Base-by-base conservation (phyloP, 345 rosid genomes). In the Euclidium syriacum region DNA sequence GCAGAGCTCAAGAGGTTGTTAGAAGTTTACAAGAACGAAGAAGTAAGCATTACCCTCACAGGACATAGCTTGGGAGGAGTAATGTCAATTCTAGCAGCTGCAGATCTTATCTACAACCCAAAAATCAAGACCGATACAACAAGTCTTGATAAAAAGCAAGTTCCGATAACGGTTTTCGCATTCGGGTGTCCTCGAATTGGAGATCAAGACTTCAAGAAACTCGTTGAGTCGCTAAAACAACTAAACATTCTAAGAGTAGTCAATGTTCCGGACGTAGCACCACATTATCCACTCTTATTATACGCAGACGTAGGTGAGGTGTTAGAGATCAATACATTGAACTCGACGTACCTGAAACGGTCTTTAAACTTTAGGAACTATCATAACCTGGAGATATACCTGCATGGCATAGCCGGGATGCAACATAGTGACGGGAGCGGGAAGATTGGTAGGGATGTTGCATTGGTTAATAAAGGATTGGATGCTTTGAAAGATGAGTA, bases 1-100 rank as follows among this genome's bases (percentile, higher is more conserved):
- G 63, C 7, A 5, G 92, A 84, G 70, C 73, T 83, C 48, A 53
- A 65, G 54, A 67, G 77, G 57, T 73, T 88, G 36, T 56, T 88
- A 18, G 70, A 81, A 15, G 9, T 49, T 33, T 82, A 53, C 73
- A 71, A 77, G 76, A 62, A 80, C 1, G 96, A 85, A 52, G 92
- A 81, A 58, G 51, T 78, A 41, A 83, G 86, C 78, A 82, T 80
- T 43, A 85, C 87, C 0, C 23, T 76, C 51, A 63, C 81, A 0
- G 87, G 92, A 5, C 90, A 81, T 64, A 88, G 88, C 78, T 58
- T 85, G 36, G 90, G 90, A 1, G 88, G 73, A 8, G 75, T 89
- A 1, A 55, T 84, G 19, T 80, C 82, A 52, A 73, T 79, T 20
- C 65, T 89, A 26, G 73, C 67, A 16, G 85, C 94, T 4, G 65